Conservation (phyloP, 1,284 basidiomycete species). For the Cutaneotrichosporon cavernicola region DNA sequence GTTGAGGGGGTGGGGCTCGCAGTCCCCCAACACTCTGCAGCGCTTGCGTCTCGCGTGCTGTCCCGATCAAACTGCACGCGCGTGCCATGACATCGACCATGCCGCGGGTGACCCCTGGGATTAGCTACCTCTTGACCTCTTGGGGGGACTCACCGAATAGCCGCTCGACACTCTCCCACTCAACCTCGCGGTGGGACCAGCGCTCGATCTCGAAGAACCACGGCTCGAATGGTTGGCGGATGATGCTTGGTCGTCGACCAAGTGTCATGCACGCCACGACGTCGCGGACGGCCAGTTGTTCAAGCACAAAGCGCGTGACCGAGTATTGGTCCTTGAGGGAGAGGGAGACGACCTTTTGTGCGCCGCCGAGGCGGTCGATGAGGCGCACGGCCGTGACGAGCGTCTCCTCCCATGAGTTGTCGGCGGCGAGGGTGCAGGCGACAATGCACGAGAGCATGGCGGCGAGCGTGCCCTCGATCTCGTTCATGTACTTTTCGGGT, state of each 20-base stretch:
- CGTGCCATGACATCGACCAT: slow-evolving; percentile 48
- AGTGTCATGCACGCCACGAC: slow-evolving; percentile 50
- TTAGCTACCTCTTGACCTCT: neutral
- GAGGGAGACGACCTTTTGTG: slow-evolving; percentile 36
- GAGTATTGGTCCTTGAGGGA: slow-evolving; percentile 33
- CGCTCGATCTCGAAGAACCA: slow-evolving; percentile 50
- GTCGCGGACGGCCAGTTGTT: slow-evolving; percentile 49
- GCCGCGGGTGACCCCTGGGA: slow-evolving; percentile 39
- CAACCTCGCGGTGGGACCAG: slow-evolving; percentile 38
- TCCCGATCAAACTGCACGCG: slow-evolving; percentile 36
- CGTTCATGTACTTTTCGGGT: slow-evolving; percentile 28
- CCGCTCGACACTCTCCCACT: slow-evolving; percentile 48
- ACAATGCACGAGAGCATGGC: slow-evolving; percentile 44
- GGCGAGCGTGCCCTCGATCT: slow-evolving; percentile 41
- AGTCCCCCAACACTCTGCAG: slow-evolving; percentile 8
- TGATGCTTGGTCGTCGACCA: slow-evolving; percentile 39
- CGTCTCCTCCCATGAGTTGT: slow-evolving; percentile 48
- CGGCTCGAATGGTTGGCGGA: slow-evolving; percentile 42
- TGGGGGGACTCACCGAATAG: slow-evolving; percentile 39
- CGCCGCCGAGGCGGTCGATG: slow-evolving; percentile 44
- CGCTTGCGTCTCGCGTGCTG: slow-evolving; percentile 22
- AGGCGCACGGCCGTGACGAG: slow-evolving; percentile 38
- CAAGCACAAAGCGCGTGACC: slow-evolving; percentile 44
- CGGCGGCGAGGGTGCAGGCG: slow-evolving; percentile 43
- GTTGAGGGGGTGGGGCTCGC: slow-evolving; percentile 21